These are phyloP conservation scores for Podospora anserina DNA, from an alignment of 495 filamentous ascomycete species.

Conservation along the genomic window DNA sequence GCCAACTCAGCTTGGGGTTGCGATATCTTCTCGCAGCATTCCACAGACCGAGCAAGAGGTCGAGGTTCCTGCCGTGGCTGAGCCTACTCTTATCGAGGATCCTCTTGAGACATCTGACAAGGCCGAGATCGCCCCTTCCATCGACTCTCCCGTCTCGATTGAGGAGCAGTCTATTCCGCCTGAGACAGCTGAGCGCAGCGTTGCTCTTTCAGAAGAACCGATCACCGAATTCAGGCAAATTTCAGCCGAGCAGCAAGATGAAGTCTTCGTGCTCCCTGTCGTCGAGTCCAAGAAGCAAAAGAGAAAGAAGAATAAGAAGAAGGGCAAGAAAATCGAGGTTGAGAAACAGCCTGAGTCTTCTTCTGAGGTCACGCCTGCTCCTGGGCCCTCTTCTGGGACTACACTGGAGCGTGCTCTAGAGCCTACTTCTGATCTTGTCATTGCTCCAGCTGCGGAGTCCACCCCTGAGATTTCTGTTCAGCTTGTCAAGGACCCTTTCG, in stretches of 20 bases:
- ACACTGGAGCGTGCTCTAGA: constrained; percentile 5
- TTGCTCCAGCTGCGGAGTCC: not conserved
- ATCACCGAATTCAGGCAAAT: constrained; percentile 9
- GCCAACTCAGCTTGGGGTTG: not conserved
- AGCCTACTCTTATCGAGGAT: not conserved
- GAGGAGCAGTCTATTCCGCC: not conserved
- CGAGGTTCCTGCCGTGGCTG: not conserved
- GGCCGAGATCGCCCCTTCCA: not conserved
- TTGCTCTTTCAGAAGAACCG: not conserved
- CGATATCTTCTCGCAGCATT: not conserved
- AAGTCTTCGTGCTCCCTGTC: constrained; percentile 9
- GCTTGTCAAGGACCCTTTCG: not conserved
- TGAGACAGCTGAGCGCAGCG: not conserved
- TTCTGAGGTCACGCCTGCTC: constrained; percentile 13
- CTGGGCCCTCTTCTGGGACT: not conserved
- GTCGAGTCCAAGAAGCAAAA: constrained; percentile 22
- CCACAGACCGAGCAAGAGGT: not conserved
- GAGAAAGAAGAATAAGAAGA: constrained; percentile 32
- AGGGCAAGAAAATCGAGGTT: constrained; percentile 22
- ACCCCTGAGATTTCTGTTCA: constrained; percentile 1
- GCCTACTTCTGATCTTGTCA: not conserved
- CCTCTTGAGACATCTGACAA: constrained; percentile 3
- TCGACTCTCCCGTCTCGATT: not conserved
- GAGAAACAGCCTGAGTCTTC: constrained; percentile 17
- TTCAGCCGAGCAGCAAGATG: not conserved